Evolutionary conservation across 1,139 yeast genomes (phyloP).

Genomic region (Candida sp.): DNA sequence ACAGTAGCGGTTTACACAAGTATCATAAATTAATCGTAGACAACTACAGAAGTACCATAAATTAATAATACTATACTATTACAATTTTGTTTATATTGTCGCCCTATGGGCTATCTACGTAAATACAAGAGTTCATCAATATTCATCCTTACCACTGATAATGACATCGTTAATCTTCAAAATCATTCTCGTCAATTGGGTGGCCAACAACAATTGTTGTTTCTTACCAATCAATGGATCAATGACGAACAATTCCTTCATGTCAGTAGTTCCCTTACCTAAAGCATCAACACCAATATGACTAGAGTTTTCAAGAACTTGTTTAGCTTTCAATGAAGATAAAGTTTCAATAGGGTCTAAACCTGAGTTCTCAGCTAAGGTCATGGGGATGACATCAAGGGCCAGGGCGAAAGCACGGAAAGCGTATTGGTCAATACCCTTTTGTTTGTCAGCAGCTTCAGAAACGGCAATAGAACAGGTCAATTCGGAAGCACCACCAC

Average conservation of each 20-base stretch:
- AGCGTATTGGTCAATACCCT: slow-evolving; percentile 96
- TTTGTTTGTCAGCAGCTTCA: slow-evolving; percentile 88
- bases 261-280: slow-evolving; percentile 82
- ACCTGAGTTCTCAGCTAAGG: slow-evolving; percentile 96
- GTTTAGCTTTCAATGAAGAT: slow-evolving; percentile 79
- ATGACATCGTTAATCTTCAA: slow-evolving; percentile 95
- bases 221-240: slow-evolving; percentile 97
- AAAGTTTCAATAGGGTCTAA: slow-evolving; percentile 90
- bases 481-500: slow-evolving; percentile 98
- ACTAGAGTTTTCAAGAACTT: slow-evolving; percentile 67
- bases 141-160: slow-evolving; percentile 83
- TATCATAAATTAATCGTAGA: no score
- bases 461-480: slow-evolving; percentile 90
- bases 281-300: slow-evolving; percentile 92
- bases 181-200: slow-evolving; percentile 97
- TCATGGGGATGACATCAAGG: slow-evolving; percentile 88
- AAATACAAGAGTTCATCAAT: slow-evolving; percentile 21
- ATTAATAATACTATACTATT: no score
- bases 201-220: slow-evolving; percentile 92
- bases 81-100: no score
- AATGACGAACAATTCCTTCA: slow-evolving; percentile 92
- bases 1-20: no score
- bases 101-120: not conserved
- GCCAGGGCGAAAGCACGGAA: slow-evolving; percentile 94
- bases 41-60: no score